phyloP scores from a whole-genome alignment of 2,329 filamentous ascomycete genomes.

The Fonsecaea erecta region DNA sequence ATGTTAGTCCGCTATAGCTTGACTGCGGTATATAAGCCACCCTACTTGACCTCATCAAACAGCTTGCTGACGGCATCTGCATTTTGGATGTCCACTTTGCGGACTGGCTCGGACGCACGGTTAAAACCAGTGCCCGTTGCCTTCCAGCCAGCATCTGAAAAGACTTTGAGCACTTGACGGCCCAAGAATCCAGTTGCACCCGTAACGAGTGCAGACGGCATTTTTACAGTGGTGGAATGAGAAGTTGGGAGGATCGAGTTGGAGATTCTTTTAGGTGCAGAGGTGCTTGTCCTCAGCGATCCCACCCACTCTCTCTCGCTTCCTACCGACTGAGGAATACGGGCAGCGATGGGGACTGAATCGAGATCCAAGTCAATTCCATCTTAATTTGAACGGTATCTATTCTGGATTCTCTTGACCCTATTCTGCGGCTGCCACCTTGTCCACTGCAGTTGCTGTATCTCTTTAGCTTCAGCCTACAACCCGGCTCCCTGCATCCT shows the following conservation, averaged over 20 bases:
- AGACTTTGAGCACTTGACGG: conserved; percentile 74
- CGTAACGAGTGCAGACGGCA: conserved; percentile 69
- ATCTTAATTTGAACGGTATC: no score
- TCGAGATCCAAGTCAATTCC: no score
- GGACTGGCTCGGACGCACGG: conserved; percentile 69
- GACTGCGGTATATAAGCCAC: not conserved
- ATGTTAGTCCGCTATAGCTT: conserved; percentile 13
- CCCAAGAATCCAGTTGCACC: conserved; percentile 85
- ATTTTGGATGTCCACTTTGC: conserved; percentile 60
- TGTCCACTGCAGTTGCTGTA: no score
- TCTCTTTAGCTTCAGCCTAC: no score
- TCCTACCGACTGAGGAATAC: no score
- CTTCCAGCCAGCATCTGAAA: conserved; percentile 69
- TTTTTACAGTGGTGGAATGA: conserved; percentile 31
- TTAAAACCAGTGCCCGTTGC: conserved; percentile 75
- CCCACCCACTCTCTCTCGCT: no score
- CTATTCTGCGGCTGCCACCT: not conserved
- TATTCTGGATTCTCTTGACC: not conserved
- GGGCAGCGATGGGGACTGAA: no score
- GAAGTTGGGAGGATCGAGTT: conserved; percentile 1
- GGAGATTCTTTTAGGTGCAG: not conserved
- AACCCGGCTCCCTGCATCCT: not conserved
- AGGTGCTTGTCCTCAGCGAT: not conserved
- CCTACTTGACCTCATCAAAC: conserved; percentile 59
- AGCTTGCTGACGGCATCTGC: conserved; percentile 51